Conservation (phyloP, 495 filamentous ascomycete species). For the Usnea hakonensis region DNA sequence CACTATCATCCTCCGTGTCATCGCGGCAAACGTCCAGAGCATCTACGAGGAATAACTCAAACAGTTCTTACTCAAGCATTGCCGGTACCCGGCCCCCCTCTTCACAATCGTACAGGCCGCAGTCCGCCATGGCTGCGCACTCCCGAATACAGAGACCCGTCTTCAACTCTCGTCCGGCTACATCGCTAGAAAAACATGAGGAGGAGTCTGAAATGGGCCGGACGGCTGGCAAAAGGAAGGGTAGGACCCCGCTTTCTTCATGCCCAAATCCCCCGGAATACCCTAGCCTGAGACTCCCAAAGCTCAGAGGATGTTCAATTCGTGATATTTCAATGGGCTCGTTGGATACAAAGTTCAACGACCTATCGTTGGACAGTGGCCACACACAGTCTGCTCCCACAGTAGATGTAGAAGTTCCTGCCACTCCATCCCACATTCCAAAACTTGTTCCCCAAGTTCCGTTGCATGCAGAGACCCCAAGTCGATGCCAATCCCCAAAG, state of each 20-base stretch:
- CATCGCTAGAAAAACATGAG: constrained; percentile 50
- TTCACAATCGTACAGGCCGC: constrained; percentile 36
- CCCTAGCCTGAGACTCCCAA: constrained; percentile 11
- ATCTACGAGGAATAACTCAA: constrained; percentile 43
- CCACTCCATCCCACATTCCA: constrained; percentile 34
- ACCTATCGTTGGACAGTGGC: constrained; percentile 22
- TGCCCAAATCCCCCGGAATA: constrained; percentile 23
- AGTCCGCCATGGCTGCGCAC: constrained; percentile 36
- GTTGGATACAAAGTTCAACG: constrained; percentile 30
- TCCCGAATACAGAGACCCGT: constrained; percentile 34
- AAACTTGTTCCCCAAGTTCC: constrained; percentile 22
- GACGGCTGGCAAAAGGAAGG: constrained; percentile 55
- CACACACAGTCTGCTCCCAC: constrained; percentile 23
- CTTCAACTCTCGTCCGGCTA: constrained; percentile 48
- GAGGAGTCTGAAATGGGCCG: constrained; percentile 36
- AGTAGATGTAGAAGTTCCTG: constrained; percentile 24
- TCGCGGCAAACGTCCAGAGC: constrained; percentile 37
- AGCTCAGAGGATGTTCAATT: constrained; percentile 17
- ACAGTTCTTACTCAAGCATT: constrained; percentile 47
- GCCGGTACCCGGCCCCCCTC: constrained; percentile 47
- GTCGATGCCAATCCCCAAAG: constrained; percentile 32
- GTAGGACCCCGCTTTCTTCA: constrained; percentile 48
- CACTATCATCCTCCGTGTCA: constrained; percentile 36
- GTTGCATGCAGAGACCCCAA: constrained; percentile 27
- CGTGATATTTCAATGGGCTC: constrained; percentile 33